phyloP scores from a whole-genome alignment of 176 grass and related monocot species.

The Miscanthus lutarioriparius region DNA sequence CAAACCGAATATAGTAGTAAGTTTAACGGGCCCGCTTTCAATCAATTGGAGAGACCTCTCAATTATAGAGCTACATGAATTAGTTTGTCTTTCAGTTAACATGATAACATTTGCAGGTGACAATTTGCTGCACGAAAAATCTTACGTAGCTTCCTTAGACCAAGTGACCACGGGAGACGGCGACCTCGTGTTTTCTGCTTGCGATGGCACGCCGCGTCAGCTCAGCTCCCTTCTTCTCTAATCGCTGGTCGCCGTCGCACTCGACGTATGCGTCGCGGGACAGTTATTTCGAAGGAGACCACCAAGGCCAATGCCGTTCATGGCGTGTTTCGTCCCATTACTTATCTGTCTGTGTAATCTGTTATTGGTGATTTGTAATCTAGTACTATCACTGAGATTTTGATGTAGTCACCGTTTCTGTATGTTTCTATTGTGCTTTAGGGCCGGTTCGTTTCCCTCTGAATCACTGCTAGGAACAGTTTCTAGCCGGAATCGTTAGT shows the following conservation, averaged over 20 bases:
- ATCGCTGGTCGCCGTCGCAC: slow-evolving; percentile 3
- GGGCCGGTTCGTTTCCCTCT: too few relatives aligned
- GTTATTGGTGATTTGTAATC: neutral
- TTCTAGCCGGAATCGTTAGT: too few relatives aligned
- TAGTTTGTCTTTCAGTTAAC: slow-evolving; percentile 1
- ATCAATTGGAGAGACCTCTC: neutral
- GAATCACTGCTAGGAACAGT: too few relatives aligned
- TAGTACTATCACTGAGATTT: slow-evolving; percentile 1
- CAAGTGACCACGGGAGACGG: neutral
- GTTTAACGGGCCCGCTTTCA: too few relatives aligned
- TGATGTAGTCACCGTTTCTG: neutral
- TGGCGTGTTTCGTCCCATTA: neutral
- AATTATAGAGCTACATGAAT: neutral
- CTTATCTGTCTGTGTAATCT: neutral
- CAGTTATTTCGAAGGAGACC: slow-evolving; percentile 39
- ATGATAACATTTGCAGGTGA: neutral
- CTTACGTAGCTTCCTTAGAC: slow-evolving; percentile 4
- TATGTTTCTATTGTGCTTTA: neutral
- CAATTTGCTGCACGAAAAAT: slow-evolving; percentile 27
- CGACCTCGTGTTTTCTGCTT: slow-evolving; percentile 13
- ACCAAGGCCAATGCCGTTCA: neutral
- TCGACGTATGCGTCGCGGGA: slow-evolving; percentile 18
- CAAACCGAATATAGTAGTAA: too few relatives aligned
- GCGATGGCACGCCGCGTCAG: neutral
- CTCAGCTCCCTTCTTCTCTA: neutral